Evolutionary conservation across 2,329 filamentous ascomycete species (phyloP), one percentile per base, ranked within the genome.

Genomic region (Ilyonectria robusta): DNA sequence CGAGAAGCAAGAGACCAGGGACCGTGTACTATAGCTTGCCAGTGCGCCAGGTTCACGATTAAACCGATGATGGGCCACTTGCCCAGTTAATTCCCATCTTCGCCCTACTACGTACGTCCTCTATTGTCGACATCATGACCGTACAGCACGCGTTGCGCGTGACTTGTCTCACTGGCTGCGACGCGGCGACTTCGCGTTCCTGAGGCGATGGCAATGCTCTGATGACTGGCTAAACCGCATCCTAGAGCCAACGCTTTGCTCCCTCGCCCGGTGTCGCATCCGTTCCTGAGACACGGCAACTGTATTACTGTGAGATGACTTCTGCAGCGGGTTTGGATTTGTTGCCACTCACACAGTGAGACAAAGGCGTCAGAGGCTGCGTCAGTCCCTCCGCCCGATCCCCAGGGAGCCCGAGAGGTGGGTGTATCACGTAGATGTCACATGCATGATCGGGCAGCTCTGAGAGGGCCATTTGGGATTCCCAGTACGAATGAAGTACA

Each of bases 1-100:
- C 29, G 58, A 61, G 57, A 65, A 58, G 58, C 33, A 48, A 60
- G 59, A 29, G 59, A 61, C 46, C 58, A 57, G 58, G 50, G 58
- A 61, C 51, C 57, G 63, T 66, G 63, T 57, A 54, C 63, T 61
- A 57, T 61, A 66, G 62, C 62, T 60, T 61, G 62, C 62, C 62
- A 53, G 44, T 44, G 57, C 48, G 63, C 63, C 63, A 57, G 53
- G 63, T 66, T 66, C 63, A 66, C 63, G 63, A 37, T 57, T 29
- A 53, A 65, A 56, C 50, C 51, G 51, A 66, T 15, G 53, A 57
- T 66, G 63, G 63, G 58, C 51, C 58, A 59, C 53, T 66, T 58
- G 48, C 63, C 60, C 58, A 53, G 53, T 60, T 60, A 61, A 56
- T 60, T 47, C 63, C 63, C 58, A 66, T 57, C 58, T 46, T 53